A percentile compares a stretch with the other conserved stretches of the same genome.
Evolutionary conservation across 2,329 filamentous ascomycete species (phyloP).

Genomic region (Volutella citrinella): DNA sequence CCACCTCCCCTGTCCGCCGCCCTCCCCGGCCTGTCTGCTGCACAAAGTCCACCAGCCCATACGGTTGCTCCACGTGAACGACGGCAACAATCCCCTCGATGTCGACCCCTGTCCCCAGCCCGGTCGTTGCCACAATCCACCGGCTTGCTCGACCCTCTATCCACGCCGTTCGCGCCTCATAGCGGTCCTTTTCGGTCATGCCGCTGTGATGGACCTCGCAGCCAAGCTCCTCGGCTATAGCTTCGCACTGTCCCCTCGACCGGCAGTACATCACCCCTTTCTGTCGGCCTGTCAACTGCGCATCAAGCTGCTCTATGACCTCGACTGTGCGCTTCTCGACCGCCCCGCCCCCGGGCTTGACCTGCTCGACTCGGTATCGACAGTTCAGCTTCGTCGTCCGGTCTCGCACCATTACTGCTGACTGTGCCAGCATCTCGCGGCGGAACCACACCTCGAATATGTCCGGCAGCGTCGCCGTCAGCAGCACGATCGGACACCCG

Average conservation of each 20-base stretch:
- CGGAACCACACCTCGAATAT: conserved; percentile 1
- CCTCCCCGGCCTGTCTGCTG: conserved; percentile 1
- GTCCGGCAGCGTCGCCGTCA: not conserved
- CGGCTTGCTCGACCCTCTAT: too few species aligned
- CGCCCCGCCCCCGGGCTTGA: not conserved
- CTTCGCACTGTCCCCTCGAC: not conserved
- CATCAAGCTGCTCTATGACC: not conserved
- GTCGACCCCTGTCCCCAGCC: too few species aligned
- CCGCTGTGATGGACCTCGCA: not conserved
- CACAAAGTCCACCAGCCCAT: conserved; percentile 2
- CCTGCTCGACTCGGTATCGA: not conserved
- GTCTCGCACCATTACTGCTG: not conserved
- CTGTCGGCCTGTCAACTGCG: too few species aligned
- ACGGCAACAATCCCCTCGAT: too few species aligned
- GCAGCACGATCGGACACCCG: not conserved
- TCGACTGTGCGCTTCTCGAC: not conserved
- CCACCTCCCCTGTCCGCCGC: not conserved
- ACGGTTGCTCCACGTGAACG: not conserved
- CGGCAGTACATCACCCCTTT: not conserved
- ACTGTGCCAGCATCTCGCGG: not conserved
- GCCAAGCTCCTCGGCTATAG: not conserved
- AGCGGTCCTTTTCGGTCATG: too few species aligned
- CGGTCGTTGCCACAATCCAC: too few species aligned
- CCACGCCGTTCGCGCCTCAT: too few species aligned
- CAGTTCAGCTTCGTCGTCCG: conserved; percentile 1